Conservation (phyloP, 78 protist species). For the Guillardia theta region DNA sequence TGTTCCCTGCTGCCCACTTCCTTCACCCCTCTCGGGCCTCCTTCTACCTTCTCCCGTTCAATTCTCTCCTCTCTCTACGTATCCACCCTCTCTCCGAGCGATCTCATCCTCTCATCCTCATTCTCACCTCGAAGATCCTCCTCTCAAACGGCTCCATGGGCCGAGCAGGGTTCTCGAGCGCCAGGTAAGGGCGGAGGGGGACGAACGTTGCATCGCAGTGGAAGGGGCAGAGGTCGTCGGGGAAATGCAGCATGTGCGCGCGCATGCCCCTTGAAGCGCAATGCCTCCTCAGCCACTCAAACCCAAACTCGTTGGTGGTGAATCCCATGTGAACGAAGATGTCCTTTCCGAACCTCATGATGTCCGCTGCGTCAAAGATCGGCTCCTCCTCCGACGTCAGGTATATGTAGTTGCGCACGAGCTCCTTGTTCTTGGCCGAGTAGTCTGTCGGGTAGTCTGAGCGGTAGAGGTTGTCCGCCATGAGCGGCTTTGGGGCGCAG, state of each 20-base stretch:
- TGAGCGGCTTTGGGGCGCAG: conserved; percentile 43
- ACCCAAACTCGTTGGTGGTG: neutral
- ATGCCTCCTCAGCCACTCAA: conserved; percentile 45
- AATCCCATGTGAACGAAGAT: neutral
- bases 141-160: neutral
- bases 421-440: neutral
- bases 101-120: no score
- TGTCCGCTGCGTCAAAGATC: conserved; percentile 43
- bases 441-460: neutral
- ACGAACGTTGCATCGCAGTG: neutral
- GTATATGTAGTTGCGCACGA: neutral
- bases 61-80: no score
- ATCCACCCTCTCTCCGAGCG: no score
- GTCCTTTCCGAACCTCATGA: conserved; percentile 41
- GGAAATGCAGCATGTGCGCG: conserved; percentile 18
- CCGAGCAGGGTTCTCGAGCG: neutral
- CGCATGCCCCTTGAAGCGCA: neutral
- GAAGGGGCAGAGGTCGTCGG: neutral
- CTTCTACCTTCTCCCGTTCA: no score
- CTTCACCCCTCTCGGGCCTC: no score
- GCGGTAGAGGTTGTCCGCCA: conserved; percentile 38
- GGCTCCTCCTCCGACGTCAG: conserved; percentile 13
- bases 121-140: neutral
- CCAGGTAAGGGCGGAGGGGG: neutral
- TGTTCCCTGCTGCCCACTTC: no score